Percentiles rank a stretch among this genome's conserved stretches.
phyloP scores from a whole-genome alignment of 2,329 filamentous ascomycete species.

The Sclerotiophoma versabilis region DNA sequence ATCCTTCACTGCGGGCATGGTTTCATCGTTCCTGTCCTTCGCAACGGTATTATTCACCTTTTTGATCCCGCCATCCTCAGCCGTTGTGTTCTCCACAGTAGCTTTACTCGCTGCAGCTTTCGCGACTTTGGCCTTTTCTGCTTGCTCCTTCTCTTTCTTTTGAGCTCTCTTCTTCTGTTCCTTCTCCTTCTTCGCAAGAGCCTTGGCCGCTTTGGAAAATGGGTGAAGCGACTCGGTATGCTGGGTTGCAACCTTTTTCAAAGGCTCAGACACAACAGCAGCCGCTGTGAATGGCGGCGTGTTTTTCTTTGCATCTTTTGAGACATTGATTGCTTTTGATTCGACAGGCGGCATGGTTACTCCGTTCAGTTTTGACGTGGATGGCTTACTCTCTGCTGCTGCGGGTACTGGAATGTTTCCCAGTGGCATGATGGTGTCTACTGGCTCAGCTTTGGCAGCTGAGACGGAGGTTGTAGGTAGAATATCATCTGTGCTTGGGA shows the following conservation, averaged over 20 bases:
- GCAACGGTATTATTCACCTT: neutral
- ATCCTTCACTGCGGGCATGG: neutral
- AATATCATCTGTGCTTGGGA: neutral
- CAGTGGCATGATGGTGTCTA: neutral
- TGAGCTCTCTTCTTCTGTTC: conserved; percentile 48
- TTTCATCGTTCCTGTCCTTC: neutral
- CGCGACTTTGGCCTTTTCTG: conserved; percentile 17
- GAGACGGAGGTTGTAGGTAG: neutral
- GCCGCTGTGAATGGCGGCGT: neutral
- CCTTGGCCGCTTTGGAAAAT: conserved; percentile 38
- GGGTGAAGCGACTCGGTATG: conserved; percentile 41
- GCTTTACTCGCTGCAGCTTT: conserved; percentile 15
- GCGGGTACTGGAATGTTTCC: conserved; percentile 1
- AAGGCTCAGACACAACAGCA: neutral
- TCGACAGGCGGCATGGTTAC: neutral
- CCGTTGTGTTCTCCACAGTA: neutral
- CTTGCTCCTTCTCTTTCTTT: conserved; percentile 33
- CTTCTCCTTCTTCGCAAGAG: conserved; percentile 43
- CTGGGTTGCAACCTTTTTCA: conserved; percentile 33
- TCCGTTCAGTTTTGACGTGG: neutral
- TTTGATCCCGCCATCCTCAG: neutral
- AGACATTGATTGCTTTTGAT: neutral
- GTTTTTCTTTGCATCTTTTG: neutral
- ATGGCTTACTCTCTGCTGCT: neutral
- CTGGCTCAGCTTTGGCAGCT: neutral